A percentile compares a stretch with the other conserved stretches of the same genome.
phyloP scores from a whole-genome alignment of 176 grass and related monocot genomes.

The Typha latifolia region DNA sequence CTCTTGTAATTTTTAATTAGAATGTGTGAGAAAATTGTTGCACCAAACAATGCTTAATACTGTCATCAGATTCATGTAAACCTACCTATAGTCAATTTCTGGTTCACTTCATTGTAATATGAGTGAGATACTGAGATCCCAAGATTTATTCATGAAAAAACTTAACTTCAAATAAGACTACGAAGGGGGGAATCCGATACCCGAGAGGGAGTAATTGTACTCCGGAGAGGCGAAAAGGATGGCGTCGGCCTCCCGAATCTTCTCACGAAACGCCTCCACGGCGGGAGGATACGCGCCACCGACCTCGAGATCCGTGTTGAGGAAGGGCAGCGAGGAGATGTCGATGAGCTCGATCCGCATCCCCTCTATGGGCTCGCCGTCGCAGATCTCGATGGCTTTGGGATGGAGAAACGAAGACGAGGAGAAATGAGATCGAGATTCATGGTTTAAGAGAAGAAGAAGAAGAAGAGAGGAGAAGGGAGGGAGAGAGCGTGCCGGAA shows the following conservation, averaged over 20 bases:
- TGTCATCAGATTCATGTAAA: too few relatives aligned
- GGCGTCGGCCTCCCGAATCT: slow-evolving; percentile 44
- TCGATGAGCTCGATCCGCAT: slow-evolving; percentile 52
- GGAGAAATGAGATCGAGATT: background rate
- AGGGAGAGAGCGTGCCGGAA: slow-evolving; percentile 1
- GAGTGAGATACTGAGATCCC: too few relatives aligned
- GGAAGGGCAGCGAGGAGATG: slow-evolving; percentile 49
- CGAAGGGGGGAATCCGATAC: slow-evolving; percentile 10
- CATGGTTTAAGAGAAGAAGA: background rate
- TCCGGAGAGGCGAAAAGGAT: slow-evolving; percentile 74
- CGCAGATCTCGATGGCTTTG: slow-evolving; percentile 55
- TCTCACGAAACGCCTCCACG: slow-evolving; percentile 63
- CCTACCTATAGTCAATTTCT: too few relatives aligned
- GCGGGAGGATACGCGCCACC: slow-evolving; percentile 42
- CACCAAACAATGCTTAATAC: too few relatives aligned
- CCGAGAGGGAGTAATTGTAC: slow-evolving; percentile 76
- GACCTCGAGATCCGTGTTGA: slow-evolving; percentile 81
- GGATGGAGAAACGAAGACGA: background rate
- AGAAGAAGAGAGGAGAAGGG: too few relatives aligned
- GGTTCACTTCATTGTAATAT: too few relatives aligned
- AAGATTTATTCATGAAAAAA: background rate
- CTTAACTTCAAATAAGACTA: background rate
- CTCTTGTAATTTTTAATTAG: too few relatives aligned
- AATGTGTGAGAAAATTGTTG: too few relatives aligned
- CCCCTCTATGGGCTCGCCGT: slow-evolving; percentile 46